Conservation (phyloP, 148 eudicot species). For the Vaccinium vitisidaea region DNA sequence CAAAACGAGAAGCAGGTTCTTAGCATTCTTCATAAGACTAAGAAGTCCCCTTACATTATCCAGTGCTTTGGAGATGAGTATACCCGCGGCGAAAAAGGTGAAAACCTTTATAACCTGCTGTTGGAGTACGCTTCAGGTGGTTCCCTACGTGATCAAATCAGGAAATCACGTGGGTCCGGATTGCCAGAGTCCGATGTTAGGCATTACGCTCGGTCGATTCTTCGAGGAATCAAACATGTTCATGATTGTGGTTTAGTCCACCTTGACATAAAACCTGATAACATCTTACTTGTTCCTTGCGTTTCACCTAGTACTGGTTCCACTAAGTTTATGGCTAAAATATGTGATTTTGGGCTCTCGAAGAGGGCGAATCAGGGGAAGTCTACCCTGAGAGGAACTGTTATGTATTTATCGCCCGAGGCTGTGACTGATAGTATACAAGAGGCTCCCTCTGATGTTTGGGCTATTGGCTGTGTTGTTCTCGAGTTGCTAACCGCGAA, state of each 20-base stretch:
- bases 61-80: slow-evolving; percentile 38
- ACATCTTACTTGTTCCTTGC: slow-evolving; percentile 28
- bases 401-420: slow-evolving; percentile 39
- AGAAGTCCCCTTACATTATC: slow-evolving; percentile 28
- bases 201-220: slow-evolving; percentile 28
- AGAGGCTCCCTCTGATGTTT: slow-evolving; percentile 33
- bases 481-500: slow-evolving; percentile 40
- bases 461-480: slow-evolving; percentile 45
- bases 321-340: slow-evolving; percentile 26
- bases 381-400: slow-evolving; percentile 29
- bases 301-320: background rate
- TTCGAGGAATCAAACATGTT: slow-evolving; percentile 32
- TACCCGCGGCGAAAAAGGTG: slow-evolving; percentile 26
- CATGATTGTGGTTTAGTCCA: slow-evolving; percentile 34
- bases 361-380: slow-evolving; percentile 24
- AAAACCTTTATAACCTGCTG: slow-evolving; percentile 33
- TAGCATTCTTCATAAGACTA: slow-evolving; percentile 17
- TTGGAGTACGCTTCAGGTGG: slow-evolving; percentile 48
- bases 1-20: slow-evolving; percentile 35
- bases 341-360: slow-evolving; percentile 47
- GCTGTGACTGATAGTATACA: slow-evolving; percentile 31
- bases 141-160: slow-evolving; percentile 31
- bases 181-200: slow-evolving; percentile 31
- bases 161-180: slow-evolving; percentile 23
- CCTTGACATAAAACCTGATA: slow-evolving; percentile 46